phyloP scores from a whole-genome alignment of 1,284 basidiomycete species.

The Leccinum colubrinum region DNA sequence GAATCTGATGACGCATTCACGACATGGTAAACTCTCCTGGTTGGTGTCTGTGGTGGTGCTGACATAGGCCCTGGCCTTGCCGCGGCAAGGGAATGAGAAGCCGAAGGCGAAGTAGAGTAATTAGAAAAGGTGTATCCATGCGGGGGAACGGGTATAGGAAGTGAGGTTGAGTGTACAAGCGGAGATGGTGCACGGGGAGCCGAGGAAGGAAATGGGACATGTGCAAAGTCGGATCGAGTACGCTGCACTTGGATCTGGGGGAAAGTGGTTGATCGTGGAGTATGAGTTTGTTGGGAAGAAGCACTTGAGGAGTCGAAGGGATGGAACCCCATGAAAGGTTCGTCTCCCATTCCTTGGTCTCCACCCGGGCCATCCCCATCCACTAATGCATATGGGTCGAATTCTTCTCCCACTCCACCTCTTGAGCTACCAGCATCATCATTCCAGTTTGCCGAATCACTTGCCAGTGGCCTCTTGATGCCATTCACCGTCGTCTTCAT shows the following conservation, averaged over 20 bases:
- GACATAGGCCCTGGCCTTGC: conserved; percentile 11
- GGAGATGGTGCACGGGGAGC: conserved; percentile 21
- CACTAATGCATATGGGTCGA: conserved; percentile 29
- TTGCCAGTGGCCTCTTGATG: conserved; percentile 21
- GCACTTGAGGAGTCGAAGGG: conserved; percentile 21
- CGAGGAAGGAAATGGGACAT: conserved; percentile 10
- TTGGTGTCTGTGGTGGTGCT: conserved; percentile 32
- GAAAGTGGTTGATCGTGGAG: conserved; percentile 17
- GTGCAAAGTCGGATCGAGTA: conserved; percentile 20
- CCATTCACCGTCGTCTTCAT: conserved; percentile 21
- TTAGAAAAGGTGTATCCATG: conserved; percentile 13
- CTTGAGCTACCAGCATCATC: conserved; percentile 6
- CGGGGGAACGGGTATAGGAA: conserved; percentile 18
- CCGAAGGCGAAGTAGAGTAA: conserved; percentile 13
- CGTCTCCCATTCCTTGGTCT: conserved; percentile 14
- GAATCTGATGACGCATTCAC: conserved; percentile 38
- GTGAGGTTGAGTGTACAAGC: conserved; percentile 25
- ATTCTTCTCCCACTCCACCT: conserved; percentile 9
- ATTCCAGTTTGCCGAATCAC: conserved; percentile 14
- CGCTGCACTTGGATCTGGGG: conserved; percentile 28
- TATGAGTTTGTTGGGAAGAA: conserved; percentile 8
- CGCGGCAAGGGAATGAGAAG: conserved; percentile 10
- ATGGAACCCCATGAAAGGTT: conserved; percentile 21
- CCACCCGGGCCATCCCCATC: conserved; percentile 9
- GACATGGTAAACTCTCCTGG: conserved; percentile 37